Base-by-base conservation (phyloP, 2,329 filamentous ascomycete genomes). In the Penicillium fuscoglaucum region DNA sequence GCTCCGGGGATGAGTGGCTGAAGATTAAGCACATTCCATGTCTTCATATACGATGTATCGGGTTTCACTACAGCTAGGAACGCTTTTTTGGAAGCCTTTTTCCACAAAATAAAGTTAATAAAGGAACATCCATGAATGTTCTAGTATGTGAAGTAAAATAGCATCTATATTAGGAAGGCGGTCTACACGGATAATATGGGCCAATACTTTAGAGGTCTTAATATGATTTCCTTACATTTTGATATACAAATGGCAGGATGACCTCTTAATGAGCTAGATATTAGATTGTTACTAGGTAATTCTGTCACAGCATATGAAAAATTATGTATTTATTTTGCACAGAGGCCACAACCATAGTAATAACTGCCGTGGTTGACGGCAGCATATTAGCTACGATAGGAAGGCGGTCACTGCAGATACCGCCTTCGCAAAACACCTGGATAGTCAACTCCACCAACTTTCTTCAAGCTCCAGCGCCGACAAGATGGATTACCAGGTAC, bases 401-500 rank as follows among this genome's bases (percentile, higher is more conserved):
- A 53, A 46, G 40, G 51, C 41, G 51, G 51, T 53, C 51, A 2
- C 31, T 24, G 10, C 8, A 15, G 7, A n/a, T 53, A 46, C 51
- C 51, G 51, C 51, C 29, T 37, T 15, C 12, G 29, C 24, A 45
- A 51, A 35, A 46, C 50, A 55, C 33, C 52, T 55, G 46, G 57
- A 54, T 52, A 59, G 63, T 63, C 43, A 55, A 57, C 55, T 53
- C 57, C 55, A 48, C 35, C 45, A 55, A 51, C 52, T 55, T 57
- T 49, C 45, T 54, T 46, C 29, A 17, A 49, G 24, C 35, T 41
- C 51, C 54, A 56, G 28, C 57, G 10, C 17, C 41, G 40, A 43
- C 58, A 66, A 58, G 43, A 83, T 83, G 80, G 80, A 83, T 73
- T 83, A 81, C 59, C 80, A 82, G 73, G 80, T 81, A 72, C 56